Evolutionary conservation across 305 asterid species (phyloP).

Genomic region (Solanum hybrid): DNA sequence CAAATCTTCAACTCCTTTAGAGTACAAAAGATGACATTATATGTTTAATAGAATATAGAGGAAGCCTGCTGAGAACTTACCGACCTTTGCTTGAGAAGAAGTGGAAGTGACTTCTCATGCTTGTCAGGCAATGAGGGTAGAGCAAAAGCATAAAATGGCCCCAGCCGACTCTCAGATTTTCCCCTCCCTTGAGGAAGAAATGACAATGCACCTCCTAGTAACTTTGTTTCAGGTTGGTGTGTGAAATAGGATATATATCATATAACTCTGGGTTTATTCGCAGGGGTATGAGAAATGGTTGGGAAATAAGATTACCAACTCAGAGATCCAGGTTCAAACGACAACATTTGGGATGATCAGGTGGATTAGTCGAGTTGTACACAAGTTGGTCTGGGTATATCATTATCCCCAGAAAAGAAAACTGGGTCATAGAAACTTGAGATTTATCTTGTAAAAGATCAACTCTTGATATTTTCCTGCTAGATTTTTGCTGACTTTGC

Average conservation of each 20-base stretch:
- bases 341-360: not conserved
- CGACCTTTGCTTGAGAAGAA: not conserved
- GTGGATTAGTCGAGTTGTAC: not conserved
- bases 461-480: not conserved
- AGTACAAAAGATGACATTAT: not conserved
- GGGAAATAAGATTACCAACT: not conserved
- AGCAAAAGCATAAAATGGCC: not conserved
- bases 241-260: not conserved
- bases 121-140: not conserved
- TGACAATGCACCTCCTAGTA: not conserved
- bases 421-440: not conserved
- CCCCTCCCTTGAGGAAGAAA: not conserved
- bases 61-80: not conserved
- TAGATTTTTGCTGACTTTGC: not conserved
- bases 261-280: not conserved
- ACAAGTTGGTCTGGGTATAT: not conserved
- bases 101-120: not conserved
- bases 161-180: not conserved
- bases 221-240: not conserved
- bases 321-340: not conserved
- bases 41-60: not conserved
- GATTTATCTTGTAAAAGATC: not conserved
- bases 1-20: not conserved
- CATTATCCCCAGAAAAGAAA: not conserved
- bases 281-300: not conserved